These are phyloP conservation scores for Panaeolus papilionaceus DNA, from an alignment of 768 basidiomycete species.

Conservation along the genomic window DNA sequence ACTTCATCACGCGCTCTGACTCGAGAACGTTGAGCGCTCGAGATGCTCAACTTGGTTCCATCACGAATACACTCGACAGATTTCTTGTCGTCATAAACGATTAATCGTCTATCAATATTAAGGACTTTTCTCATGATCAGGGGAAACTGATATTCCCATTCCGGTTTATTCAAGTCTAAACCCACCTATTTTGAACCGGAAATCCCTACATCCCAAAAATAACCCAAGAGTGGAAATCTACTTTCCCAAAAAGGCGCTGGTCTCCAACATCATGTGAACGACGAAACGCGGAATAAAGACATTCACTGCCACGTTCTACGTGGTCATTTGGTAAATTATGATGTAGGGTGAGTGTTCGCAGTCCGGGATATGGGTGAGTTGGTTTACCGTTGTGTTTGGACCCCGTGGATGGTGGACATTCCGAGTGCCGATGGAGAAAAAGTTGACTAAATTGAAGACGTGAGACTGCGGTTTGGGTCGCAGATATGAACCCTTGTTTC, in stretches of 20 bases:
- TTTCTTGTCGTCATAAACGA: too few relatives aligned
- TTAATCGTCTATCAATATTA: too few relatives aligned
- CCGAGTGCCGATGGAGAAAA: constrained; percentile 10
- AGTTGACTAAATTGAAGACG: neutral
- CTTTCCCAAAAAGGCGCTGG: neutral
- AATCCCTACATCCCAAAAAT: constrained; percentile 5
- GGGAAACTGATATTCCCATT: neutral
- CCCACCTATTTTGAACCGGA: neutral
- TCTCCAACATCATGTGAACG: neutral
- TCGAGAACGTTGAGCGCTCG: too few relatives aligned
- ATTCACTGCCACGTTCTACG: neutral
- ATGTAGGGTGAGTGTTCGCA: neutral
- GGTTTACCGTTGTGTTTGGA: neutral
- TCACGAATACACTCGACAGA: too few relatives aligned
- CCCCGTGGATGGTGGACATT: neutral
- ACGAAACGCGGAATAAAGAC: neutral
- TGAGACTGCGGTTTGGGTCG: neutral
- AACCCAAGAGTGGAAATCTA: constrained; percentile 7
- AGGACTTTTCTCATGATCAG: neutral
- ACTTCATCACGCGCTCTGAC: too few relatives aligned
- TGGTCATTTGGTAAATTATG: neutral
- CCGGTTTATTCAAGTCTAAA: neutral
- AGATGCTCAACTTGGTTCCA: too few relatives aligned
- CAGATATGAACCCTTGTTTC: neutral
- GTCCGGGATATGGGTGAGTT: neutral